Evolutionary conservation across 495 filamentous ascomycete species (phyloP), one percentile per base, ranked within the genome.

Genomic region (Penicillium soppii): DNA sequence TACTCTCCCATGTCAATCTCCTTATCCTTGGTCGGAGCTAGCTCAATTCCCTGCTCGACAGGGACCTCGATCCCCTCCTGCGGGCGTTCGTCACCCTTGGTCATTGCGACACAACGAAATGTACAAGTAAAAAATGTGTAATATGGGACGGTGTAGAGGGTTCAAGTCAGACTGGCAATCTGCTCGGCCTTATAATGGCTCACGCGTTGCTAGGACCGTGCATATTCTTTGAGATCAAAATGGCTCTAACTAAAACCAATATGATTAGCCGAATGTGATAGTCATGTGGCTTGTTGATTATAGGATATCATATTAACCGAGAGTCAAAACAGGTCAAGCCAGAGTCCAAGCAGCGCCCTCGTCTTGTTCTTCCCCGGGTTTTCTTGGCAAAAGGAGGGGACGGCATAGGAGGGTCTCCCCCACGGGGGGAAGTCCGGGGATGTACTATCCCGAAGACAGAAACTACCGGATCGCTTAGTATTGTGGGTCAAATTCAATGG

Each of bases 381-480:
- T 50, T 50, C 55, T 57, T 57, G 57, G 54, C 49, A 26, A 19
- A 56, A 37, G 43, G 41, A 54, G 39, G 43, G 35, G 15, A 9
- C 4, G 15, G 9, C 25, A 40, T 26, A n/a, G 25, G 40, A 41
- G 20, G 7, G 1, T 21, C 48, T 33, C 12, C 40, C 43, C 43
- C 53, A 49, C 42, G 51, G 41, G 32, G 29, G 20, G 40, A 38
- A 61, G 43, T 55, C 55, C 58, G 55, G 58, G 58, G 58, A 54
- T 54, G 40, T 30, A 50, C 51, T 61, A 52, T 1, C 38, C 58
- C 58, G 58, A 58, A 9, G 13, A 22, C 21, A 29, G 50, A 30
- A 10, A n/a, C 7, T 23, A 20, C 17, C 30, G 13, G 15, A 15
- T 57, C 26, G 35, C 44, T 46, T 42, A 43, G 4, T 5, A 7